These are phyloP conservation scores for Avicennia marina DNA, from an alignment of 257 asterid genomes.

Conservation along the genomic window DNA sequence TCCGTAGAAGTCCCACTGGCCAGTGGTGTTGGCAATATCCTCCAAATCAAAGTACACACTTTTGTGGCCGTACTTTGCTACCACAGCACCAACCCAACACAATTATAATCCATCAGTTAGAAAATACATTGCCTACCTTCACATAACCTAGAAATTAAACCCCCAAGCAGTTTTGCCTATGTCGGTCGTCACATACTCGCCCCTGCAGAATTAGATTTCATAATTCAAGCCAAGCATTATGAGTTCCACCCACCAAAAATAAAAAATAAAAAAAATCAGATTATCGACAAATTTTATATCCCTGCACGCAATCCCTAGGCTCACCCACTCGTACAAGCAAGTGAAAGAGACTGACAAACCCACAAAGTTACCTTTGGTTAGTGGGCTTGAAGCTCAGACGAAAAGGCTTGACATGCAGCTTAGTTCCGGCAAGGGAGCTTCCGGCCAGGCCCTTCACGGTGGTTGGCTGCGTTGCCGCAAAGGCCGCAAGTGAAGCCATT, in stretches of 20 bases:
- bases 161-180: too few species aligned
- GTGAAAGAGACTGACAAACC: too few species aligned
- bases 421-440: conserved; percentile 76
- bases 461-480: conserved; percentile 55
- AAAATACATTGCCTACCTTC: neutral
- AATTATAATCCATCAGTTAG: neutral
- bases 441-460: conserved; percentile 82
- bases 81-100: conserved; percentile 67
- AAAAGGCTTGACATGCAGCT: conserved; percentile 61
- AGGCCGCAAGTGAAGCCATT: conserved; percentile 81
- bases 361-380: conserved; percentile 40
- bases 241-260: too few species aligned
- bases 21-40: conserved; percentile 86
- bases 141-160: neutral
- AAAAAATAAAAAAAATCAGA: too few species aligned
- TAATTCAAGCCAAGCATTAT: too few species aligned
- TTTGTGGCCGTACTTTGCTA: conserved; percentile 92
- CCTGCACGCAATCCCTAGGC: too few species aligned
- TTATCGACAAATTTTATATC: too few species aligned
- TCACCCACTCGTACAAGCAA: too few species aligned
- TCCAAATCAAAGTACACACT: conserved; percentile 95
- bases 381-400: conserved; percentile 46
- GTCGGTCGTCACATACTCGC: too few species aligned
- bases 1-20: conserved; percentile 96
- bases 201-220: too few species aligned